phyloP scores from a whole-genome alignment of 2,329 filamentous ascomycete genomes.

The Zymoseptoria crescenta region DNA sequence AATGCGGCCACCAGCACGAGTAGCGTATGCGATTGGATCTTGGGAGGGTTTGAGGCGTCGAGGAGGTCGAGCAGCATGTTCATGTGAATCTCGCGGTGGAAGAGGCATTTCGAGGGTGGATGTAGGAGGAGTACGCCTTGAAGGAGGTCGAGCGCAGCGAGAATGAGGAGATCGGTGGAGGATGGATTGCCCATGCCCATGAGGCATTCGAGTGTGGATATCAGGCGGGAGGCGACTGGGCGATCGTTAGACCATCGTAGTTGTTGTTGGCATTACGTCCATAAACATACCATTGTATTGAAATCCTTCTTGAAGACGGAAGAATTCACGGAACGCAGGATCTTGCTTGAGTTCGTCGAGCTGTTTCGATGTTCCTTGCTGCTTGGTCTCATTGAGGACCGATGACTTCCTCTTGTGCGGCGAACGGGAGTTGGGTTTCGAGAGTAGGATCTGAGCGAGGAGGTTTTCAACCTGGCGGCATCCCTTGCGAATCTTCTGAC shows the following conservation, averaged over 20 bases:
- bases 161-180: conserved; percentile 79
- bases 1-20: conserved; percentile 84
- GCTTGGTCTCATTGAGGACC: conserved; percentile 24
- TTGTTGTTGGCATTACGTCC: background rate
- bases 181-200: conserved; percentile 74
- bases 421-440: conserved; percentile 33
- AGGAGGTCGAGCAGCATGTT: conserved; percentile 93
- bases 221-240: conserved; percentile 69
- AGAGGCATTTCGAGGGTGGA: conserved; percentile 78
- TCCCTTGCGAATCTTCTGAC: conserved; percentile 83
- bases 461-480: conserved; percentile 89
- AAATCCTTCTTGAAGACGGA: conserved; percentile 92
- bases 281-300: conserved; percentile 73
- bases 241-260: background rate
- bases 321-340: conserved; percentile 89
- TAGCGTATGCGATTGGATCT: conserved; percentile 82
- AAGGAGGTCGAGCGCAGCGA: conserved; percentile 78
- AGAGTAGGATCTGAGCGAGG: conserved; percentile 88
- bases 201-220: conserved; percentile 77
- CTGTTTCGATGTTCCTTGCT: conserved; percentile 42
- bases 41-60: conserved; percentile 80
- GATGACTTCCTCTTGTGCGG: conserved; percentile 34
- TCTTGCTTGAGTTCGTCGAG: conserved; percentile 68
- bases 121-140: conserved; percentile 85
- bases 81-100: conserved; percentile 87